Conservation (phyloP, 352 stramenopile species). For the Phytophthora pluvialis region DNA sequence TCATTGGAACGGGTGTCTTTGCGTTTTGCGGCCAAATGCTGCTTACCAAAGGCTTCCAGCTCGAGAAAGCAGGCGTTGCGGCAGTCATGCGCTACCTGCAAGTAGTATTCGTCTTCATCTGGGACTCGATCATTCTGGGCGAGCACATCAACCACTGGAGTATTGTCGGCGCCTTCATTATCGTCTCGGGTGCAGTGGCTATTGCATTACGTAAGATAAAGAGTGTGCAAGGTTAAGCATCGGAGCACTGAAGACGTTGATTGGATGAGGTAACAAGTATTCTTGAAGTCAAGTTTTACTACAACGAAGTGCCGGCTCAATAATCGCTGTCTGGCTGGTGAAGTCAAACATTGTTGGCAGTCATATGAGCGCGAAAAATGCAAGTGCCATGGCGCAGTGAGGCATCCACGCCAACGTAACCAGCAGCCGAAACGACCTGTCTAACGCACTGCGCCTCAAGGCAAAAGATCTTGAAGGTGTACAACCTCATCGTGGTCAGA, state of each 20-base stretch:
- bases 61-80: slow-evolving; percentile 65
- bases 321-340: no score
- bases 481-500: no score
- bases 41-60: slow-evolving; percentile 73
- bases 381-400: no score
- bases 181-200: slow-evolving; percentile 48
- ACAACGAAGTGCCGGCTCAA: background rate
- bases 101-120: slow-evolving; percentile 71
- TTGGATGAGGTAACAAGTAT: background rate
- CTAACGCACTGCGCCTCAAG: no score
- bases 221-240: slow-evolving; percentile 9
- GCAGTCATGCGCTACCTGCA: slow-evolving; percentile 72
- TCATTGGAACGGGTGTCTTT: slow-evolving; percentile 43
- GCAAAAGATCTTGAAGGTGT: no score
- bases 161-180: slow-evolving; percentile 60
- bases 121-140: slow-evolving; percentile 61
- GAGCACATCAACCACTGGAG: slow-evolving; percentile 63
- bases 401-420: no score
- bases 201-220: slow-evolving; percentile 54
- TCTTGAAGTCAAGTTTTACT: background rate
- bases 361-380: no score
- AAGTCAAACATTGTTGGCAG: no score
- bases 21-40: slow-evolving; percentile 61
- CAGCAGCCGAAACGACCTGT: no score
- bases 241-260: background rate